Evolutionary conservation across 495 filamentous ascomycete genomes (phyloP), one percentile per base, ranked within the genome.

Genomic region (Chaetomium fimeti): DNA sequence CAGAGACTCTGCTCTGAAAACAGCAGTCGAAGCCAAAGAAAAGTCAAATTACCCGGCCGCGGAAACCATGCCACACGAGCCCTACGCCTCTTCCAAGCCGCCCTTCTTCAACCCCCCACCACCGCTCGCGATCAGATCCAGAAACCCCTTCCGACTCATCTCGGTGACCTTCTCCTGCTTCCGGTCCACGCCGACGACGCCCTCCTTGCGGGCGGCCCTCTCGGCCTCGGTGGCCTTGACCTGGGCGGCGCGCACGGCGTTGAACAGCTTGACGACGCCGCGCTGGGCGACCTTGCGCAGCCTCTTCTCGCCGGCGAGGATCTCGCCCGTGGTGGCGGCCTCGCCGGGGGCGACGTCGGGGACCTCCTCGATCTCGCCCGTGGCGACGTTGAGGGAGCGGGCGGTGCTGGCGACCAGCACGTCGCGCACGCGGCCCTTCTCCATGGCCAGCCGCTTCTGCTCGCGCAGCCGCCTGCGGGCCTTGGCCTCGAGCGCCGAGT

Each of bases 111-210:
- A 55, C 54, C 80, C 78, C 5, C 80, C 81, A 32, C 82, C 82
- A 16, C 85, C 85, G 7, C 78, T 81, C n/a, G 88, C 83, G 76
- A 98, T 96, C 74, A 97, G 71, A 58, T 97, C 92, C 74, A 98
- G 78, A 78, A 98, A 98, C 9, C 93, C 92, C 77, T 96, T 87
- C 81, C 93, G 94, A 76, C 89, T 93, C 88, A 98, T 95, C 80
- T 97, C 93, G 60, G 88, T 93, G 48, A 93, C 85, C 72, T 84
- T 88, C 81, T 94, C 91, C 79, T 92, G 86, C 68, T 88, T 85
- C 75, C 88, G 82, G 64, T 80, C 85, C 61, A 85, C 80, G 16
- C 91, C 91, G 53, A 93, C 80, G 15, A 93, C 79, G n/a, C 89
- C 90, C 74, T 89, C 87, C 71, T 83, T 82, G 72, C 84, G 79